Conservation (phyloP, 2,329 filamentous ascomycete genomes). For the Hypocreales sp. region DNA sequence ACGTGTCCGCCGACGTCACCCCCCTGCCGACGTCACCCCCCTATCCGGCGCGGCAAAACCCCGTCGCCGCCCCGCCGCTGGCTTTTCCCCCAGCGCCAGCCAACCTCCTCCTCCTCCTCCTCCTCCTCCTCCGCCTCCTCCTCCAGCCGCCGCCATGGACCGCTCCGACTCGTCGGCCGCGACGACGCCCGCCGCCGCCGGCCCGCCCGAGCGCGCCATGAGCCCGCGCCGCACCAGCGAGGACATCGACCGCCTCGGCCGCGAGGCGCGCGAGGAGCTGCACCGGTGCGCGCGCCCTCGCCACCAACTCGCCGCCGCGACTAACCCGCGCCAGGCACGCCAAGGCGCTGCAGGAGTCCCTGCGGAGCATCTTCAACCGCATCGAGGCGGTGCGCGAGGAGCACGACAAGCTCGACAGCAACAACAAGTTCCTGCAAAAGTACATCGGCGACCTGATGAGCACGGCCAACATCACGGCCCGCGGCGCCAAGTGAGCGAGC, state of each 20-base stretch:
- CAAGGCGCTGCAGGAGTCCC: conserved; percentile 72
- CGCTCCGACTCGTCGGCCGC: conserved; percentile 21
- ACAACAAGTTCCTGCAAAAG: conserved; percentile 95
- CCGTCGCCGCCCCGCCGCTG: too few species aligned
- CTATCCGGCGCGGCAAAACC: too few species aligned
- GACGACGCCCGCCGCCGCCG: conserved; percentile 18
- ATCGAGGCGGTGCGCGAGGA: conserved; percentile 91
- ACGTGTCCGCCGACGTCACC: too few species aligned
- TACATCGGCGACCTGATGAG: conserved; percentile 96
- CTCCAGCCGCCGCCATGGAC: conserved; percentile 18
- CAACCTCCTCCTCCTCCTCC: too few species aligned
- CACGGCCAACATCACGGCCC: conserved; percentile 56
- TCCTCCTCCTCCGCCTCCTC: too few species aligned
- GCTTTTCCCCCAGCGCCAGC: too few species aligned
- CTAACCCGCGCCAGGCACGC: conserved; percentile 51
- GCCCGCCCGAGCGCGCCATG: conserved; percentile 68
- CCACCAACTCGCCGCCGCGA: too few species aligned
- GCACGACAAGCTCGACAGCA: conserved; percentile 89
- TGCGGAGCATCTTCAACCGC: conserved; percentile 78
- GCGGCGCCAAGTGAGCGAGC: too few species aligned
- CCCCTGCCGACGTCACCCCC: too few species aligned
- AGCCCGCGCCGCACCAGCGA: conserved; percentile 82
- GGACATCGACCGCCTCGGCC: conserved; percentile 75
- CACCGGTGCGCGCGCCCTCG: conserved; percentile 28
- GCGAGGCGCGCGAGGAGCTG: conserved; percentile 58